phyloP scores from a whole-genome alignment of 306 rosid species.

The Parietaria judaica region DNA sequence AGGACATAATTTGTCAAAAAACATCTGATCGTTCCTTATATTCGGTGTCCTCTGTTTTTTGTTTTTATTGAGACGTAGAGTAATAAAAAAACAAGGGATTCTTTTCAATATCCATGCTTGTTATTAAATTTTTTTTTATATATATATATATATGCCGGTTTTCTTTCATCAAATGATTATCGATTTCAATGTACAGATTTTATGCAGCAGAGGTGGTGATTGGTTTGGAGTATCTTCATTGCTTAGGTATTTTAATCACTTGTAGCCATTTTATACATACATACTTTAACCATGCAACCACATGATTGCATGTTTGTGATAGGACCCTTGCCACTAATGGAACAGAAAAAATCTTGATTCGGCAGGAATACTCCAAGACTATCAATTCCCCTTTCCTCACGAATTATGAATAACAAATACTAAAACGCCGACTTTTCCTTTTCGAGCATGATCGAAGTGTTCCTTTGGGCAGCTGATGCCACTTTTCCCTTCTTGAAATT shows the following conservation, averaged over 20 bases:
- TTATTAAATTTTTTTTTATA: too few relatives aligned
- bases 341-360: too few relatives aligned
- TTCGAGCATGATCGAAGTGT: too few relatives aligned
- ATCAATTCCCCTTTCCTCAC: too few relatives aligned
- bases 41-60: neutral
- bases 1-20: neutral
- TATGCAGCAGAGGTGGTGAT: slow-evolving; percentile 87
- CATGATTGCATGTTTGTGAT: neutral
- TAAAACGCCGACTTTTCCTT: neutral
- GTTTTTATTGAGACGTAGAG: neutral
- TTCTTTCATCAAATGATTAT: slow-evolving; percentile 7
- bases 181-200: slow-evolving; percentile 48
- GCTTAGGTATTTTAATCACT: slow-evolving; percentile 54
- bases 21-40: neutral
- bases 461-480: too few relatives aligned
- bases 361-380: too few relatives aligned
- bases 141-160: neutral
- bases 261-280: neutral
- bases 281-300: neutral
- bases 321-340: too few relatives aligned
- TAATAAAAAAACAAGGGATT: neutral
- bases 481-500: too few relatives aligned
- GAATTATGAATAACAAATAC: too few relatives aligned
- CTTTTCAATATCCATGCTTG: neutral
- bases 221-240: slow-evolving; percentile 92